A percentile compares a stretch with the other conserved stretches of the same genome.
Conservation (phyloP, 352 stramenopile species). For the Globisporangium splendens region DNA sequence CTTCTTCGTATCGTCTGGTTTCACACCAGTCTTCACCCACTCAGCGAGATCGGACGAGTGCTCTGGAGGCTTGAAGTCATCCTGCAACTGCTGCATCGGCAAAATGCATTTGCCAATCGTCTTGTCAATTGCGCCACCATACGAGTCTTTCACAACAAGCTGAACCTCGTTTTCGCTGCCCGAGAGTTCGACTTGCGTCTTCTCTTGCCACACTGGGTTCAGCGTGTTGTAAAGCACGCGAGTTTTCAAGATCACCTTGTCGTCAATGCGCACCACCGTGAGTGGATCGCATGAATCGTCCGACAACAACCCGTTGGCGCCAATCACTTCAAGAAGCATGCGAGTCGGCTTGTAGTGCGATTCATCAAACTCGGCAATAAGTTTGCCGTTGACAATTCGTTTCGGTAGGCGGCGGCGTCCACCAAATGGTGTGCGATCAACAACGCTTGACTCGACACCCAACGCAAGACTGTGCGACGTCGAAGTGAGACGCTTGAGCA, state of each 20-base stretch:
- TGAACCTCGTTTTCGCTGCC: constrained; percentile 57
- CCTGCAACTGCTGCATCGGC: constrained; percentile 62
- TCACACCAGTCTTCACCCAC: constrained; percentile 80
- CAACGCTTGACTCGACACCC: constrained; percentile 75
- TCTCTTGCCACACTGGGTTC: constrained; percentile 82
- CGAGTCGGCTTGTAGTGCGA: constrained; percentile 55
- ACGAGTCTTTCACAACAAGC: constrained; percentile 85
- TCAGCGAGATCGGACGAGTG: constrained; percentile 70
- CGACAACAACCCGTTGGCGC: constrained; percentile 65
- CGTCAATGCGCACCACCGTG: constrained; percentile 71
- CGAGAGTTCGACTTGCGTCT: constrained; percentile 50
- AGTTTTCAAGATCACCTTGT: constrained; percentile 65
- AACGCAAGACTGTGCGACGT: constrained; percentile 77
- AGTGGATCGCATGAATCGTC: constrained; percentile 76
- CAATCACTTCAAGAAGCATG: constrained; percentile 64
- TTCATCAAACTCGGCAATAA: constrained; percentile 67
- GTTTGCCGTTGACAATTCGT: constrained; percentile 57
- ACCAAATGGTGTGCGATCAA: constrained; percentile 76
- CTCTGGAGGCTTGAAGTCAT: constrained; percentile 75
- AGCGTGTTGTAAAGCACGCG: constrained; percentile 82
- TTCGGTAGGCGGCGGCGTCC: constrained; percentile 68
- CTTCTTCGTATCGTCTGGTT: constrained; percentile 74
- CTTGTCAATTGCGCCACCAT: constrained; percentile 70
- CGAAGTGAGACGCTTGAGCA: constrained; percentile 82
- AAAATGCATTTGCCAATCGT: constrained; percentile 77